Percentiles rank a stretch among this genome's conserved stretches.
Evolutionary conservation across 352 stramenopile species (phyloP).

Genomic region (Phytopythium helicoides): DNA sequence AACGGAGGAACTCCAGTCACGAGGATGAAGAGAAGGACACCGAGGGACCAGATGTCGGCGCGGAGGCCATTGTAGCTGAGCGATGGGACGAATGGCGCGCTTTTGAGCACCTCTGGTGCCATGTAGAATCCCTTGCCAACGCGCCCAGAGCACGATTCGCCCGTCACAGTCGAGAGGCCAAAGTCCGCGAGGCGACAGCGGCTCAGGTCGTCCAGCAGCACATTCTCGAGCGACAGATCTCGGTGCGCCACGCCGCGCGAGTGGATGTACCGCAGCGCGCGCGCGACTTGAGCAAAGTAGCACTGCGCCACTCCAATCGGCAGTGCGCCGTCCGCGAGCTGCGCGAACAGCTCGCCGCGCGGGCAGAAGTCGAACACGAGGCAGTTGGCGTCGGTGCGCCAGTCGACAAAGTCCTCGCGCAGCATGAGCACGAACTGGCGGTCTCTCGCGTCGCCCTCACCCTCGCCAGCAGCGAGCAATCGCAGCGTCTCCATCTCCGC

Average conservation of each 20-base stretch:
- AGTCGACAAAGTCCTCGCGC: conserved; percentile 53
- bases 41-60: conserved; percentile 65
- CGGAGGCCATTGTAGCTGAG: conserved; percentile 50
- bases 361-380: conserved; percentile 68
- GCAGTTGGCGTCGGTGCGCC: conserved; percentile 34
- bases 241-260: too few relatives aligned
- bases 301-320: conserved; percentile 20
- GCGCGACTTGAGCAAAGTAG: conserved; percentile 50
- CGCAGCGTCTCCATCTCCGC: conserved; percentile 43
- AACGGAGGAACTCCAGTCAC: conserved; percentile 53
- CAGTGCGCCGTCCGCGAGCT: conserved; percentile 16
- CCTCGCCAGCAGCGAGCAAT: conserved; percentile 14
- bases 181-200: conserved; percentile 57
- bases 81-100: conserved; percentile 6
- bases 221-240: conserved; percentile 72
- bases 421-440: conserved; percentile 38
- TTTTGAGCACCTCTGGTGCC: conserved; percentile 53
- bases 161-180: conserved; percentile 42
- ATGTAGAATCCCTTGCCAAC: conserved; percentile 70
- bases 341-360: conserved; percentile 56
- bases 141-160: conserved; percentile 29
- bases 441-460: conserved; percentile 5
- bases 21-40: conserved; percentile 62
- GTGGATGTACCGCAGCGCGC: conserved; percentile 50
- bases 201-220: conserved; percentile 41